Conservation (phyloP, 495 filamentous ascomycete genomes). For the Trichoderma parareesei region DNA sequence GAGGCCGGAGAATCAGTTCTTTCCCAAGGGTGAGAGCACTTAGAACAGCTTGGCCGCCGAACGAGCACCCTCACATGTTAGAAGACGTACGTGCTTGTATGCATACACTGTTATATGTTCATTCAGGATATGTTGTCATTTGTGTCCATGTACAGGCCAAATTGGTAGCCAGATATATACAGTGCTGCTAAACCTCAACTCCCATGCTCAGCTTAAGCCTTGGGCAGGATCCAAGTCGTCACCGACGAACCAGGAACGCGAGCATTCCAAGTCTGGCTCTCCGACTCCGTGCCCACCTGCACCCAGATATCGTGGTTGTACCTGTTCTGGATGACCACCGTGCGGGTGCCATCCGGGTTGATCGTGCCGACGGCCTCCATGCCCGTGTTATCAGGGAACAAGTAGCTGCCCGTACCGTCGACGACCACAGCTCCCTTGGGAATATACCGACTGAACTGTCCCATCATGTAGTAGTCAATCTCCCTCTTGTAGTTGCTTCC, state of each 20-base stretch:
- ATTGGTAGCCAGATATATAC: background rate
- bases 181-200: background rate
- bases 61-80: no score
- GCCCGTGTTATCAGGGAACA: constrained; percentile 31
- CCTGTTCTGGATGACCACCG: constrained; percentile 46
- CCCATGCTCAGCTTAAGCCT: background rate
- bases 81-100: no score
- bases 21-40: constrained; percentile 13
- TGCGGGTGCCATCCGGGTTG: constrained; percentile 45
- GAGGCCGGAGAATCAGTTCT: constrained; percentile 45
- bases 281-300: constrained; percentile 27
- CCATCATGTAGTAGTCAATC: constrained; percentile 49
- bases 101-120: background rate
- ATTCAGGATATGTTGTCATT: background rate
- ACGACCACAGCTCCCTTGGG: constrained; percentile 41
- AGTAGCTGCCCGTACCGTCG: constrained; percentile 38
- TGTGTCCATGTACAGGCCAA: background rate
- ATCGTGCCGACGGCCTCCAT: constrained; percentile 42
- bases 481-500: constrained; percentile 34
- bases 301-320: constrained; percentile 44
- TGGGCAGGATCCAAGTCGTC: constrained; percentile 45
- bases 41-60: no score
- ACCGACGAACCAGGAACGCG: constrained; percentile 38
- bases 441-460: constrained; percentile 51
- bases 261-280: constrained; percentile 45